phyloP scores from a whole-genome alignment of 441 rosid genomes.

The Arabidopsis lyrata region DNA sequence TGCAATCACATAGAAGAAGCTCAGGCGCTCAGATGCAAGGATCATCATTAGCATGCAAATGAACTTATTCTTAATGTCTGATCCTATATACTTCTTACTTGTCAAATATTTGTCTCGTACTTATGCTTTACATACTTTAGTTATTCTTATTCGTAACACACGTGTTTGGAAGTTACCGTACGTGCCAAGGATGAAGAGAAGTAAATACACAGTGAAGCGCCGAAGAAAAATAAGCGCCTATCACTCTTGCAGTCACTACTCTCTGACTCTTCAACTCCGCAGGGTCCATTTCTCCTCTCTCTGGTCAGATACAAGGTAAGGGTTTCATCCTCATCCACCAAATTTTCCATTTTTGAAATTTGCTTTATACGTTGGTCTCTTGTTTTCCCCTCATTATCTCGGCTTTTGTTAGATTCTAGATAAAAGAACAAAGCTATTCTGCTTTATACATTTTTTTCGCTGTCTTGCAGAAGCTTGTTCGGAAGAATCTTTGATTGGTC shows the following conservation, averaged over 20 bases:
- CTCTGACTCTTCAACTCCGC: slow-evolving; percentile 17
- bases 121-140: no score
- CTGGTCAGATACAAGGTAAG: slow-evolving; percentile 33
- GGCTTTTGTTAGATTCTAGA: not conserved
- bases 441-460: no score
- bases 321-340: slow-evolving; percentile 6
- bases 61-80: slow-evolving; percentile 1
- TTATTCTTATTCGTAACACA: not conserved
- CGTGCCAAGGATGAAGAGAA: slow-evolving; percentile 18
- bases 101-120: no score
- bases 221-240: slow-evolving; percentile 37
- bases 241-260: slow-evolving; percentile 41
- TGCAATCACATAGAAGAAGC: slow-evolving; percentile 63
- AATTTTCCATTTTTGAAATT: slow-evolving; percentile 6
- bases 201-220: slow-evolving; percentile 10
- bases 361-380: not conserved
- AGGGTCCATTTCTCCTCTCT: slow-evolving; percentile 24
- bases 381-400: slow-evolving; percentile 4
- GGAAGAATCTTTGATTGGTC: no score
- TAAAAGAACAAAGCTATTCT: no score
- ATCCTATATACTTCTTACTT: slow-evolving; percentile 5
- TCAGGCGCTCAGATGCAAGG: slow-evolving; percentile 57
- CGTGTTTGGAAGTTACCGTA: slow-evolving; percentile 28
- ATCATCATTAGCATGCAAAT: slow-evolving; percentile 48
- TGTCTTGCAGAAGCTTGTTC: no score